These are phyloP conservation scores for Lachancea kluyveri DNA, from an alignment of 805 yeast species.

Conservation along the genomic window DNA sequence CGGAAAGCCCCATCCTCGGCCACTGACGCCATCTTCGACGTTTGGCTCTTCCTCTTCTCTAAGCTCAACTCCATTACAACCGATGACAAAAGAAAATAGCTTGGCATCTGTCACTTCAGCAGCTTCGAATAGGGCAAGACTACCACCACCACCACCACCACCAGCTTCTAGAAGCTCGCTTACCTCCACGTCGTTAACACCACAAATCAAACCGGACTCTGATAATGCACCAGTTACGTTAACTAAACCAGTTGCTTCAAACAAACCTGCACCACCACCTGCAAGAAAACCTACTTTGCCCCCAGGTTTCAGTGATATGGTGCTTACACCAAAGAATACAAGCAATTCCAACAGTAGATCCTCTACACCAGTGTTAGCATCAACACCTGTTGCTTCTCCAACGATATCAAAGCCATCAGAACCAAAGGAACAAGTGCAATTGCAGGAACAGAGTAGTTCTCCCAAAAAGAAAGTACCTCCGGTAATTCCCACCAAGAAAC, in stretches of 20 bases:
- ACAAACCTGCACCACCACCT: slow-evolving; percentile 27
- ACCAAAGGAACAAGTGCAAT: slow-evolving; percentile 1
- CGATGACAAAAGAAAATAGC: slow-evolving; percentile 10
- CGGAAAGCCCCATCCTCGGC: slow-evolving; percentile 1
- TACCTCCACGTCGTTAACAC: not conserved
- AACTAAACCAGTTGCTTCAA: not conserved
- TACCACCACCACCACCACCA: slow-evolving; percentile 20
- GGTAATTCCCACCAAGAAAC: slow-evolving; percentile 25
- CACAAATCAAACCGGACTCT: not conserved
- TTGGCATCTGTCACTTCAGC: slow-evolving; percentile 8
- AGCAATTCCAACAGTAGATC: slow-evolving; percentile 14
- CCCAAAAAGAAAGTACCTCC: slow-evolving; percentile 18
- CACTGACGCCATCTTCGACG: slow-evolving; percentile 6
- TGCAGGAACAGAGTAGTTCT: not conserved
- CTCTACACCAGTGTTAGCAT: slow-evolving; percentile 13
- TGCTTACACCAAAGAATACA: slow-evolving; percentile 31
- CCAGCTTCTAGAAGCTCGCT: slow-evolving; percentile 4
- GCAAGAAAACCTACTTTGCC: slow-evolving; percentile 31
- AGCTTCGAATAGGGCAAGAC: slow-evolving; percentile 8
- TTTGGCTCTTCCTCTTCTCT: slow-evolving; percentile 7
- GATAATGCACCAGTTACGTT: not conserved
- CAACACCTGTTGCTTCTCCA: not conserved
- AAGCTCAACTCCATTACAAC: slow-evolving; percentile 12
- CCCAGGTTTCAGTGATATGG: slow-evolving; percentile 32
- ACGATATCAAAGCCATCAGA: slow-evolving; percentile 1